A percentile compares a stretch with the other conserved stretches of the same genome.
phyloP scores from a whole-genome alignment of 768 basidiomycete genomes.

The Pholiota conissans region DNA sequence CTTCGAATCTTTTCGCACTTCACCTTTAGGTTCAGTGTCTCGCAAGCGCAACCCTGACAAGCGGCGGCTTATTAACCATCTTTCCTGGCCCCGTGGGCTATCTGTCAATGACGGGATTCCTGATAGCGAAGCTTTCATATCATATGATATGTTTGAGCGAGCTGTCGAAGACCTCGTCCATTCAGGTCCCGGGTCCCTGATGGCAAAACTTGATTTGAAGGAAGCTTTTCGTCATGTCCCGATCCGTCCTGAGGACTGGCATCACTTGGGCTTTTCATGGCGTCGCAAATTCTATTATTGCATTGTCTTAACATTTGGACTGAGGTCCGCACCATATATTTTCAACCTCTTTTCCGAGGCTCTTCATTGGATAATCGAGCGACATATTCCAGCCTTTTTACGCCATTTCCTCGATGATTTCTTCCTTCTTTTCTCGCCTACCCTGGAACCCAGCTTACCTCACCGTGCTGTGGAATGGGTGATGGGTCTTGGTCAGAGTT shows the following conservation, averaged over 20 bases:
- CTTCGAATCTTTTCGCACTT: constrained; percentile 17
- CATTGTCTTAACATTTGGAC: constrained; percentile 32
- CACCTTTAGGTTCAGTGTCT: constrained; percentile 24
- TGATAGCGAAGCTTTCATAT: constrained; percentile 26
- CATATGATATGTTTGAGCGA: constrained; percentile 27
- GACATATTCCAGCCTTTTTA: constrained; percentile 29
- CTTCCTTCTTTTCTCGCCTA: constrained; percentile 24
- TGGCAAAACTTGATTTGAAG: constrained; percentile 36
- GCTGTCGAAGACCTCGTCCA: constrained; percentile 22
- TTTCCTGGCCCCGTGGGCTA: constrained; percentile 26
- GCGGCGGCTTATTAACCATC: constrained; percentile 26
- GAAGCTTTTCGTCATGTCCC: constrained; percentile 38
- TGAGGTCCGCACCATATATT: constrained; percentile 34
- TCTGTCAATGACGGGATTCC: constrained; percentile 33
- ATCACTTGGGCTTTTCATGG: constrained; percentile 33
- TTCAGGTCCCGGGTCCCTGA: constrained; percentile 26
- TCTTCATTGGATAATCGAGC: constrained; percentile 38
- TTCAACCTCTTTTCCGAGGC: constrained; percentile 41
- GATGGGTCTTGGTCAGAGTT: constrained; percentile 21
- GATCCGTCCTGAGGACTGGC: constrained; percentile 28
- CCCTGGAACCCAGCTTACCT: neutral
- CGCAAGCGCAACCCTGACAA: constrained; percentile 23
- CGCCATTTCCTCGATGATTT: constrained; percentile 39
- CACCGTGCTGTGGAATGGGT: constrained; percentile 28
- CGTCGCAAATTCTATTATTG: constrained; percentile 24